Conservation (phyloP, 371 early-diverging fungal species). For the Mortierella sp. region DNA sequence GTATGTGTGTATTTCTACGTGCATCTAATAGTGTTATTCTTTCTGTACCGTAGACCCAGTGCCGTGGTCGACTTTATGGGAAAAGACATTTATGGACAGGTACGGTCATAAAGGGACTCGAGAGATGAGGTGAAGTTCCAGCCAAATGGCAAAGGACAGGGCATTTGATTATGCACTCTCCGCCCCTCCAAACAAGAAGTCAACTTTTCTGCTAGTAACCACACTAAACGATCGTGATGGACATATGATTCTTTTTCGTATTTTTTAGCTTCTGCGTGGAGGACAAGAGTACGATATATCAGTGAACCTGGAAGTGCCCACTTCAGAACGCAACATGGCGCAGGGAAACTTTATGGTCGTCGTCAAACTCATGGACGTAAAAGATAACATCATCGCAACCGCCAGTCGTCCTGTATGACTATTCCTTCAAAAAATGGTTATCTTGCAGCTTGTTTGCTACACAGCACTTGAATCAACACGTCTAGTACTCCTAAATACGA, state of each 20-base stretch:
- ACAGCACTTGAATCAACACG: too few relatives aligned
- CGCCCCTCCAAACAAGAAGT: too few relatives aligned
- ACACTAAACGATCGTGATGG: too few relatives aligned
- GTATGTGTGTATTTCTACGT: too few relatives aligned
- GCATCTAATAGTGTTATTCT: too few relatives aligned
- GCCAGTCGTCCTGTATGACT: slow-evolving; percentile 73
- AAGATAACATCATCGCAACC: slow-evolving; percentile 58
- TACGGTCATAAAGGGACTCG: neutral
- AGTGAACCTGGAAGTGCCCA: slow-evolving; percentile 79
- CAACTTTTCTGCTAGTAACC: too few relatives aligned
- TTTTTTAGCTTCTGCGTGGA: slow-evolving; percentile 61
- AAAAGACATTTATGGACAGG: slow-evolving; percentile 9
- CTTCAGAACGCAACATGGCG: slow-evolving; percentile 76
- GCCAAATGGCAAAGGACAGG: too few relatives aligned
- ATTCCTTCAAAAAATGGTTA: neutral
- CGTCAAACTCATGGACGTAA: slow-evolving; percentile 64
- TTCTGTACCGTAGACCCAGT: neutral
- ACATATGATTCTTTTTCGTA: neutral
- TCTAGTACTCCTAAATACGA: too few relatives aligned
- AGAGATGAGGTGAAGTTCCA: neutral
- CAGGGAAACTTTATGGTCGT: slow-evolving; percentile 88
- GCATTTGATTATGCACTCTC: too few relatives aligned
- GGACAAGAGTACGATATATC: slow-evolving; percentile 78
- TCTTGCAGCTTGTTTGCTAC: neutral
- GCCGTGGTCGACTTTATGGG: slow-evolving; percentile 9